These are phyloP conservation scores for Aureobasidium sp. DNA, from an alignment of 2,329 filamentous ascomycete genomes.

Conservation along the genomic window DNA sequence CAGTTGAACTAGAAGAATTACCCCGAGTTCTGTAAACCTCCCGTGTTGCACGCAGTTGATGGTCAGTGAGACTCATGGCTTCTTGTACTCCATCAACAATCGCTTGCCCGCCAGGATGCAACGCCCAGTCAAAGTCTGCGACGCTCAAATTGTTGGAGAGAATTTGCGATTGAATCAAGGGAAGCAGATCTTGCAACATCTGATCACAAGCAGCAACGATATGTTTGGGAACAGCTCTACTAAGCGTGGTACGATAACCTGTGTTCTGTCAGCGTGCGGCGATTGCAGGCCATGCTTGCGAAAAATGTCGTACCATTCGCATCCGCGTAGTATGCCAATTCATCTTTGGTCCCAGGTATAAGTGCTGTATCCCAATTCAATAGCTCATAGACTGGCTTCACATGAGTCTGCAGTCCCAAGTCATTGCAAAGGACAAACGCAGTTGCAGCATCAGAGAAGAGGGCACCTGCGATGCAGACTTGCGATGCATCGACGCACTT, in stretches of 20 bases:
- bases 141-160: background rate
- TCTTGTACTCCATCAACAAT: constrained; percentile 71
- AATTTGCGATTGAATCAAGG: too few relatives aligned
- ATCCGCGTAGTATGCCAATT: background rate
- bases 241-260: background rate
- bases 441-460: constrained; percentile 79
- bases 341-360: background rate
- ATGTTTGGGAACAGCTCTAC: background rate
- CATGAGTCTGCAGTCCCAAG: constrained; percentile 46
- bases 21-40: constrained; percentile 74
- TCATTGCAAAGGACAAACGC: constrained; percentile 71
- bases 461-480: constrained; percentile 68
- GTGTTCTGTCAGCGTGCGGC: background rate
- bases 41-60: constrained; percentile 76
- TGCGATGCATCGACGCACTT: constrained; percentile 64
- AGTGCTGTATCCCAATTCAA: background rate
- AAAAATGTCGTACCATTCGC: background rate
- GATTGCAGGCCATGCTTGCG: background rate
- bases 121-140: constrained; percentile 74
- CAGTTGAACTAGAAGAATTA: constrained; percentile 73
- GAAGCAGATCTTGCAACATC: background rate
- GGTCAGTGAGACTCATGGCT: constrained; percentile 62
- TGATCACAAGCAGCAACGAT: background rate
- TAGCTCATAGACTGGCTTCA: background rate
- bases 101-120: constrained; percentile 74